phyloP scores from a whole-genome alignment of 2,329 filamentous ascomycete genomes.

The Xylaria sp. region DNA sequence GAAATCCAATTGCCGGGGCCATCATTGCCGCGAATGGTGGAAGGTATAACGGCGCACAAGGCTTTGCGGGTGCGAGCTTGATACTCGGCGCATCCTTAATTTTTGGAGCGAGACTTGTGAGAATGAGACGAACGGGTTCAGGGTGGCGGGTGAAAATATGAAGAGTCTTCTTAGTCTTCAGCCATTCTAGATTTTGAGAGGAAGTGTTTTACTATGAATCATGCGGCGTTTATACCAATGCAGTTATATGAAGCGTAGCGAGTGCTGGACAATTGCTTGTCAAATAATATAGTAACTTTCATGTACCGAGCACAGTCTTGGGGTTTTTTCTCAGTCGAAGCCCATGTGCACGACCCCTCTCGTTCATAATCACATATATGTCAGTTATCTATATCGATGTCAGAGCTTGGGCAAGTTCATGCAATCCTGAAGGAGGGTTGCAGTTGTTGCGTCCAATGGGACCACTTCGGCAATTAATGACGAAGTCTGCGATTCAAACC shows the following conservation, averaged over 20 bases:
- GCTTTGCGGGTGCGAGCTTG: slow-evolving; percentile 59
- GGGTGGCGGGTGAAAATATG: slow-evolving; percentile 56
- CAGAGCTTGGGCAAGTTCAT: background rate
- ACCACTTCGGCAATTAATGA: too few relatives aligned
- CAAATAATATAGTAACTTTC: background rate
- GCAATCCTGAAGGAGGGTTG: background rate
- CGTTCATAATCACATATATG: slow-evolving; percentile 6
- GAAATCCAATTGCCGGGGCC: slow-evolving; percentile 63
- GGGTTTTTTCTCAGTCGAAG: too few relatives aligned
- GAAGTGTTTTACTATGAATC: background rate
- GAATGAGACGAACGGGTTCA: slow-evolving; percentile 53
- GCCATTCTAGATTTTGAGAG: background rate
- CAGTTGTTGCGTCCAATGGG: background rate
- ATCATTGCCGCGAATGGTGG: slow-evolving; percentile 58
- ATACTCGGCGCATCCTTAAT: slow-evolving; percentile 56
- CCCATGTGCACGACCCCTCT: background rate
- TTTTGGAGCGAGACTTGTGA: slow-evolving; percentile 52
- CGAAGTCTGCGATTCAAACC: too few relatives aligned
- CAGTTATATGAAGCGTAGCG: background rate
- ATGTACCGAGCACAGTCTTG: too few relatives aligned
- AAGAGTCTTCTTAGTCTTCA: background rate
- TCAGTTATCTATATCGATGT: background rate
- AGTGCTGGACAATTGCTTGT: background rate
- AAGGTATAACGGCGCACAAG: slow-evolving; percentile 60
- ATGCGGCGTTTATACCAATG: background rate